These are phyloP conservation scores for Coelastrella sp. DNA, from an alignment of 139 green algal species.

Conservation along the genomic window DNA sequence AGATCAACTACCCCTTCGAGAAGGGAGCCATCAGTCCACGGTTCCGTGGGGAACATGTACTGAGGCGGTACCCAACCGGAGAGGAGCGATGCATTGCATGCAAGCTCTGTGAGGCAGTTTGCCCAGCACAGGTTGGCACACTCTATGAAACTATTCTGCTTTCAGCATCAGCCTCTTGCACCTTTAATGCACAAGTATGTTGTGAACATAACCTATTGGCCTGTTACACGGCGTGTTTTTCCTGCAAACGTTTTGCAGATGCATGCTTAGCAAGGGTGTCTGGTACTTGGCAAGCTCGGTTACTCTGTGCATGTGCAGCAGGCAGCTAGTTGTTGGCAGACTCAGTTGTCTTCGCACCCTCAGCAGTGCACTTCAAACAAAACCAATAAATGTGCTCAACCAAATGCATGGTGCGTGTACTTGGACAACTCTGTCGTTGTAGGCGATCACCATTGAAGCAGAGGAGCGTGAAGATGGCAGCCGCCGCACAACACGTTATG, in stretches of 20 bases:
- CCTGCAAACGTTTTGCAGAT: no score
- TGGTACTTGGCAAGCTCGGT: no score
- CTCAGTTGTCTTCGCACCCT: no score
- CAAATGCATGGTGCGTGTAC: no score
- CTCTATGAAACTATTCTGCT: background rate
- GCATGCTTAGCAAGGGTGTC: no score
- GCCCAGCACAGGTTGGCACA: slow-evolving; percentile 56
- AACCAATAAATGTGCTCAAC: no score
- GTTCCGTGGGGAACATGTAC: slow-evolving; percentile 98
- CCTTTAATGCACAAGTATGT: no score
- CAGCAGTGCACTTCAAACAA: no score
- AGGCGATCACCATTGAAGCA: slow-evolving; percentile 99
- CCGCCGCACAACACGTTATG: slow-evolving; percentile 93
- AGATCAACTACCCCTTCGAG: slow-evolving; percentile 99
- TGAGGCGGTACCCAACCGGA: slow-evolving; percentile 96
- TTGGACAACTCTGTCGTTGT: slow-evolving; percentile 29
- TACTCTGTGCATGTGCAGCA: no score
- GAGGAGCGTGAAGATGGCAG: slow-evolving; percentile 99
- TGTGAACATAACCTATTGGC: no score
- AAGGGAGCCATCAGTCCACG: slow-evolving; percentile 95
- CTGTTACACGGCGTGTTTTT: no score
- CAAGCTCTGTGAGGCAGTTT: slow-evolving; percentile 99
- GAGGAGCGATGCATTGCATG: slow-evolving; percentile 99
- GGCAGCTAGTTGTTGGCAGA: no score
- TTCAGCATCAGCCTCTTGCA: background rate